A percentile compares a stretch with the other conserved stretches of the same genome.
Evolutionary conservation across 176 grass and related monocot species (phyloP).

Genomic region (Phoenix dactylifera): DNA sequence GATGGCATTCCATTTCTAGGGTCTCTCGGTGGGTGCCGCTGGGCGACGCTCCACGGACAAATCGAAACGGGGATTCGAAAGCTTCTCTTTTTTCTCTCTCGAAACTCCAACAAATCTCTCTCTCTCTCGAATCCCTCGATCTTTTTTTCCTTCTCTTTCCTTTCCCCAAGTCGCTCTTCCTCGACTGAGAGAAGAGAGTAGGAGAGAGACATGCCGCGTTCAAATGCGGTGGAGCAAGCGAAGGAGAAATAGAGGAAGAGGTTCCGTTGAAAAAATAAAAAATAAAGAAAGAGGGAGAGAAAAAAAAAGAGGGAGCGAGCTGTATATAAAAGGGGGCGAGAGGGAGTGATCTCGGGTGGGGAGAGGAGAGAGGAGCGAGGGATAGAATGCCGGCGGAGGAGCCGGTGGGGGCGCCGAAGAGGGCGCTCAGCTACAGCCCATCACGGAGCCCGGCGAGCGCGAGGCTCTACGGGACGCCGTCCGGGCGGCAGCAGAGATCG

Average conservation of each 20-base stretch:
- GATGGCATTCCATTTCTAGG: no score
- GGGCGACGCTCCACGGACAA: no score
- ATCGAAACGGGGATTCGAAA: constrained; percentile 24
- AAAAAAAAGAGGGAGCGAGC: no score
- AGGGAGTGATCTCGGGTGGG: no score
- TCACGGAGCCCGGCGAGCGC: constrained; percentile 24
- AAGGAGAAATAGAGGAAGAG: no score
- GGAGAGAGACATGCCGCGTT: neutral
- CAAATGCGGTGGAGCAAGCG: neutral
- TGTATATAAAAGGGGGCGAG: no score
- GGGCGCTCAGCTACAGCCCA: constrained; percentile 31
- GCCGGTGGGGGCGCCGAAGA: constrained; percentile 29
- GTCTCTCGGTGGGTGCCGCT: no score
- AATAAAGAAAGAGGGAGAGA: no score
- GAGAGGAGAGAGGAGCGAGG: no score
- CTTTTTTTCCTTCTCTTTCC: neutral
- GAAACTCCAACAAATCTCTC: constrained; percentile 15
- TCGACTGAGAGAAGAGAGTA: constrained; percentile 9
- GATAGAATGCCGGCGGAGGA: constrained; percentile 44
- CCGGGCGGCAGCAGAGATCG: constrained; percentile 7
- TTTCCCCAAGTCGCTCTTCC: neutral
- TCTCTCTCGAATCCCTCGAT: constrained; percentile 25
- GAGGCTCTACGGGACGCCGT: constrained; percentile 40
- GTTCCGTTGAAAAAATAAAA: no score
- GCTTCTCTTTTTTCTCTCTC: constrained; percentile 9